Conservation (phyloP, 192 early-diverging fungal genomes). For the Backusella tarrabulga region DNA sequence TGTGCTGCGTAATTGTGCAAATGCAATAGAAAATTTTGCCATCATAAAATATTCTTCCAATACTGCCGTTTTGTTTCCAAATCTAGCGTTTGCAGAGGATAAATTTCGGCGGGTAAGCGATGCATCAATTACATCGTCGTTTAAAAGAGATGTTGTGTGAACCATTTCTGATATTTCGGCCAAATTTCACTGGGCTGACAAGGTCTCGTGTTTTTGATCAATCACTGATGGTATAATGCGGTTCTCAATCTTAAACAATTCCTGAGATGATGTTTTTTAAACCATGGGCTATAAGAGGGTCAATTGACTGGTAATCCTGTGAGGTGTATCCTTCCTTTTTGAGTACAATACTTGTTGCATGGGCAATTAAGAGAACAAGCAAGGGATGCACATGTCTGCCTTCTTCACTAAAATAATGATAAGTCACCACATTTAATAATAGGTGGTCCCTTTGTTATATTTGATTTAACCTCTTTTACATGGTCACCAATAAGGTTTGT, state of each 20-base stretch:
- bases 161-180: slow-evolving; percentile 99
- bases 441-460: slow-evolving; percentile 85
- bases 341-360: slow-evolving; percentile 74
- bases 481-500: slow-evolving; percentile 80
- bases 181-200: slow-evolving; percentile 86
- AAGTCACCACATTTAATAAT: slow-evolving; percentile 80
- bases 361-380: slow-evolving; percentile 86
- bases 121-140: slow-evolving; percentile 85
- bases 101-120: slow-evolving; percentile 71
- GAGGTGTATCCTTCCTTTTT: slow-evolving; percentile 38
- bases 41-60: slow-evolving; percentile 92
- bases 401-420: slow-evolving; percentile 84
- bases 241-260: neutral
- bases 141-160: slow-evolving; percentile 91
- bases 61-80: slow-evolving; percentile 98
- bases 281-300: slow-evolving; percentile 54
- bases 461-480: slow-evolving; percentile 77
- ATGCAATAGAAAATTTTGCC: slow-evolving; percentile 88
- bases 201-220: slow-evolving; percentile 42
- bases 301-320: slow-evolving; percentile 57
- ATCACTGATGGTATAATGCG: slow-evolving; percentile 29
- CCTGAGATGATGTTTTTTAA: slow-evolving; percentile 28
- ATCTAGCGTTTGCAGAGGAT: slow-evolving; percentile 78
- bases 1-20: slow-evolving; percentile 86
- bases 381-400: slow-evolving; percentile 92